Conservation (phyloP, 305 asterid species). For the Fraxinus floribunda region DNA sequence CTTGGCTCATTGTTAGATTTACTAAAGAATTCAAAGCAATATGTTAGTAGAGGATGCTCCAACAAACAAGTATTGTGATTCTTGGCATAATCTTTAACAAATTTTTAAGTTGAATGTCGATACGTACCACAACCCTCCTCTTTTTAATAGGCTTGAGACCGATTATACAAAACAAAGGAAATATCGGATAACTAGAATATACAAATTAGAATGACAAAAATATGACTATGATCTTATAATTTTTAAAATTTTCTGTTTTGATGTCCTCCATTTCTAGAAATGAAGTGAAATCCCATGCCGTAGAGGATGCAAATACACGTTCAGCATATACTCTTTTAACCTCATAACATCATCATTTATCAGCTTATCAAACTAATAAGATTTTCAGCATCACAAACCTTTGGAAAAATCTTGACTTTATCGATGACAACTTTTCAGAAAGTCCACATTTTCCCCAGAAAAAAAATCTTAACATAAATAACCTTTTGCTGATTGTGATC, state of each 20-base stretch:
- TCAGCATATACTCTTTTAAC: neutral
- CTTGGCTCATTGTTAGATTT: neutral
- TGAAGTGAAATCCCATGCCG: neutral
- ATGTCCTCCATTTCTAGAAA: neutral
- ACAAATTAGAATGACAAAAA: neutral
- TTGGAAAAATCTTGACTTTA: neutral
- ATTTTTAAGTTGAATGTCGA: neutral
- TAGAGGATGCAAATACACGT: neutral
- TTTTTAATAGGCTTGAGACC: neutral
- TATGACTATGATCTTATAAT: neutral
- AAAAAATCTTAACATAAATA: neutral
- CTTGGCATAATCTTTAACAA: neutral
- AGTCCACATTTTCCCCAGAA: neutral
- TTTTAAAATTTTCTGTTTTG: too few species aligned
- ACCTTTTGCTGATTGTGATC: slow-evolving; percentile 5
- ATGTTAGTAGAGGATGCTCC: neutral
- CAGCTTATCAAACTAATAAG: slow-evolving; percentile 10
- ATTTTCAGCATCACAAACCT: neutral
- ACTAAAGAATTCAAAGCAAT: neutral
- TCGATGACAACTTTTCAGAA: neutral
- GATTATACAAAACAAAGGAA: neutral
- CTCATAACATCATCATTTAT: slow-evolving; percentile 3
- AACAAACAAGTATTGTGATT: neutral
- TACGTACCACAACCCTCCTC: neutral
- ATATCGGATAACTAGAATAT: neutral